These are phyloP conservation scores for Aspergillus baeticus DNA, from an alignment of 495 filamentous ascomycete genomes.

Conservation along the genomic window DNA sequence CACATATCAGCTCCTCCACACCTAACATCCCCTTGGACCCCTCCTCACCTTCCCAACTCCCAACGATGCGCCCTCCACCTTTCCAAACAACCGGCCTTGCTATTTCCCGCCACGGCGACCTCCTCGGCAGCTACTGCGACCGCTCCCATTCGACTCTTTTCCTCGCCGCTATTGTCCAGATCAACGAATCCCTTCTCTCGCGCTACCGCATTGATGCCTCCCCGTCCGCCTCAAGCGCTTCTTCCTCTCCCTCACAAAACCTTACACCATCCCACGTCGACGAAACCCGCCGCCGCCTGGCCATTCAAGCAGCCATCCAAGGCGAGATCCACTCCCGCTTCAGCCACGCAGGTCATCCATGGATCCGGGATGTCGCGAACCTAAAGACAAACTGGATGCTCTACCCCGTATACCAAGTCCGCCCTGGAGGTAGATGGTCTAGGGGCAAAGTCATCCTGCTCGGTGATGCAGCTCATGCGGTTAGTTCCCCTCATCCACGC, in stretches of 20 bases:
- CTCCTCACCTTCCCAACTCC: constrained; percentile 1
- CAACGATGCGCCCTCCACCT: constrained; percentile 32
- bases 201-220: constrained; percentile 30
- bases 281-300: constrained; percentile 46
- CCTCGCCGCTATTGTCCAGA: constrained; percentile 54
- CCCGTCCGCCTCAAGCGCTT: constrained; percentile 4
- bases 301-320: constrained; percentile 39
- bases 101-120: constrained; percentile 51
- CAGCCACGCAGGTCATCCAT: constrained; percentile 38
- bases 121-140: constrained; percentile 53
- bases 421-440: constrained; percentile 49
- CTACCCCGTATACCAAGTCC: constrained; percentile 60
- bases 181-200: constrained; percentile 36
- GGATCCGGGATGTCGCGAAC: constrained; percentile 49
- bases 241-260: constrained; percentile 18
- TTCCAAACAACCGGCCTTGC: constrained; percentile 51
- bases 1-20: background rate
- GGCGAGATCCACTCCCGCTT: constrained; percentile 47
- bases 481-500: no score
- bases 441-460: constrained; percentile 50
- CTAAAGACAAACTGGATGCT: constrained; percentile 53
- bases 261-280: constrained; percentile 18
- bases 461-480: constrained; percentile 61
- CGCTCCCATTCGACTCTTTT: constrained; percentile 46
- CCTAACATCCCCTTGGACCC: no score